These are phyloP conservation scores for Candida ascalaphidarum DNA, from an alignment of 805 yeast genomes.

Conservation along the genomic window DNA sequence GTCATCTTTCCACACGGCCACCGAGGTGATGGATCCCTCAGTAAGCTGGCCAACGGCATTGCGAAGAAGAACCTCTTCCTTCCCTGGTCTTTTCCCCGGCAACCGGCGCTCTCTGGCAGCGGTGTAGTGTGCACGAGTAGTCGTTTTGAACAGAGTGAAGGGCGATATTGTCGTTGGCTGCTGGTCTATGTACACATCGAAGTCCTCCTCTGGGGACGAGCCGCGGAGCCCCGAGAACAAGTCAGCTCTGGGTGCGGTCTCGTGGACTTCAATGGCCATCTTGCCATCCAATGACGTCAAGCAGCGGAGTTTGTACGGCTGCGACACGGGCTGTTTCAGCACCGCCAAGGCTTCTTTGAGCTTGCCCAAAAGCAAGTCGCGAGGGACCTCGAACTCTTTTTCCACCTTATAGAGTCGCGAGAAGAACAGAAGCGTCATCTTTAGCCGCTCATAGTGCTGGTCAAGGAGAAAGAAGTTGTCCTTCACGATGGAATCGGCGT, in stretches of 20 bases:
- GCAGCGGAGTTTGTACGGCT: constrained; percentile 25
- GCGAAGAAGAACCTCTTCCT: constrained; percentile 61
- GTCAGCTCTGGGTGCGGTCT: constrained; percentile 14
- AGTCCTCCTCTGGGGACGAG: constrained; percentile 14
- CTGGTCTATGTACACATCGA: constrained; percentile 58
- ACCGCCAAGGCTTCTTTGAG: constrained; percentile 17
- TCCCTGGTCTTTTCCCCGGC: constrained; percentile 26
- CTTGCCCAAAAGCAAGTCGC: constrained; percentile 28
- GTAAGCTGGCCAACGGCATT: constrained; percentile 52
- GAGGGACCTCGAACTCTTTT: constrained; percentile 36
- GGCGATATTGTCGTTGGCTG: constrained; percentile 50
- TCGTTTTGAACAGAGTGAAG: constrained; percentile 84
- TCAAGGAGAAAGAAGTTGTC: constrained; percentile 51
- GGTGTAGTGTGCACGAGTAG: constrained; percentile 56
- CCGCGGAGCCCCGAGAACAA: constrained; percentile 20
- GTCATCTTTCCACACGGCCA: constrained; percentile 51
- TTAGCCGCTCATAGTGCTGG: constrained; percentile 56
- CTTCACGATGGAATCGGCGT: constrained; percentile 13
- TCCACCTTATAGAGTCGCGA: constrained; percentile 9
- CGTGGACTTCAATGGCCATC: constrained; percentile 23
- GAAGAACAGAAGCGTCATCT: constrained; percentile 47
- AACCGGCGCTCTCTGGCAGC: constrained; percentile 48
- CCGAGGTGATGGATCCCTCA: constrained; percentile 79
- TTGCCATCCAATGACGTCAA: constrained; percentile 20
- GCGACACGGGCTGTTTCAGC: constrained; percentile 11